These are phyloP conservation scores for Exobasidium cylindrosporum DNA, from an alignment of 1,284 basidiomycete genomes.

Conservation along the genomic window DNA sequence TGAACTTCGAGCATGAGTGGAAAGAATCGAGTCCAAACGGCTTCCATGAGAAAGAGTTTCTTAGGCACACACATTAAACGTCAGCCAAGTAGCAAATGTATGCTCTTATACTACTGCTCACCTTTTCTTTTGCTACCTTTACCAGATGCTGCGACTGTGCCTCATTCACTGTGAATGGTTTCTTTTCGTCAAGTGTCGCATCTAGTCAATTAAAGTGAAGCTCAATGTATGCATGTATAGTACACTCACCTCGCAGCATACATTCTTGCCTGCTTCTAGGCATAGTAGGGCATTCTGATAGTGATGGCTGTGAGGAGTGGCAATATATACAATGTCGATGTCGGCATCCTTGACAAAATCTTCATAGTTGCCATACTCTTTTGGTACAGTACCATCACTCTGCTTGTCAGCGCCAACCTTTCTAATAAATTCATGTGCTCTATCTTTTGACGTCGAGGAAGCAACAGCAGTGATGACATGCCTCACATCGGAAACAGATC, in stretches of 20 bases:
- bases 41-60: constrained; percentile 46
- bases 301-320: constrained; percentile 82
- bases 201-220: too few relatives aligned
- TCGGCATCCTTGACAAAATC: constrained; percentile 72
- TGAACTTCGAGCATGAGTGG: constrained; percentile 34
- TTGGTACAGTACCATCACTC: constrained; percentile 5
- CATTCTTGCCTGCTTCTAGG: constrained; percentile 75
- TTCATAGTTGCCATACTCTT: constrained; percentile 71
- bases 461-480: constrained; percentile 73
- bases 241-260: constrained; percentile 57
- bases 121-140: constrained; percentile 63
- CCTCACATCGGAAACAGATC: constrained; percentile 68
- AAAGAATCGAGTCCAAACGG: constrained; percentile 45
- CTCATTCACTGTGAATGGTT: constrained; percentile 59
- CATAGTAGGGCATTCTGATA: constrained; percentile 74
- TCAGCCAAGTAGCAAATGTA: not conserved
- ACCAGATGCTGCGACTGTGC: constrained; percentile 64
- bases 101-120: not conserved
- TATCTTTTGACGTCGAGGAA: constrained; percentile 67
- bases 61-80: too few relatives aligned
- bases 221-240: not conserved
- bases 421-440: constrained; percentile 71
- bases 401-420: constrained; percentile 60
- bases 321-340: constrained; percentile 59
- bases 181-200: too few relatives aligned